Evolutionary conservation across 208 protist species (phyloP), one percentile per base, ranked within the genome.

Genomic region (Acanthamoeba sp.): DNA sequence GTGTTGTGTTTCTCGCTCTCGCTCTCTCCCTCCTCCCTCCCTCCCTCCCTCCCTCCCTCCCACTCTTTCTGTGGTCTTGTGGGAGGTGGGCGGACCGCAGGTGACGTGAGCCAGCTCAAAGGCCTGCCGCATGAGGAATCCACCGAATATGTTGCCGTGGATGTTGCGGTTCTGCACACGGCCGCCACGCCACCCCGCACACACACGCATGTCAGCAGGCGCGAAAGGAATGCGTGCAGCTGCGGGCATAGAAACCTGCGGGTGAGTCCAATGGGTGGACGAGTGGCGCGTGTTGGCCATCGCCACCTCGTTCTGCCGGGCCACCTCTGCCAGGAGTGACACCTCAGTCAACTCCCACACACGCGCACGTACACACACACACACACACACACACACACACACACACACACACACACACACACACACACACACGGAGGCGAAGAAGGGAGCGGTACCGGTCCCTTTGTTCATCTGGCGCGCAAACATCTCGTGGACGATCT

Each of bases 141-240:
- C 88, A 93, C 88, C 88, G n/a, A 80, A 93, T 36, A 93, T 73
- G 57, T 93, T 93, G 34, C 88, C 88, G 45, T 93, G 88, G 27
- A 93, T 93, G 64, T 93, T 93, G n/a, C 88, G 57, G 34, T 93
- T 93, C 88, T 93, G 88, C 20, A 20, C 27, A 45, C 7, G 69
- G 1, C 4, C 10, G 18, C 6, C 57, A n/a, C n/a, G n/a, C n/a
- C n/a, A n/a, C n/a, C n/a, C n/a, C n/a, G n/a, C n/a, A n/a, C 45
- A 48, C 45, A 10, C 45, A 10, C 45, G 10, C 6, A 48, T 10
- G 45, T 48, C 10, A 16, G 59, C 29, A 27, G 59, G 59, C 3
- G 59, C 10, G 2, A 2, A 1, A 32, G 14, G 9, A 18, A 36
- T 18, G 7, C 22, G 38, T 18, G 3, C n/a, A 10, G 18, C n/a